Base-by-base conservation (phyloP, 495 filamentous ascomycete genomes). In the Penicillium manginii region DNA sequence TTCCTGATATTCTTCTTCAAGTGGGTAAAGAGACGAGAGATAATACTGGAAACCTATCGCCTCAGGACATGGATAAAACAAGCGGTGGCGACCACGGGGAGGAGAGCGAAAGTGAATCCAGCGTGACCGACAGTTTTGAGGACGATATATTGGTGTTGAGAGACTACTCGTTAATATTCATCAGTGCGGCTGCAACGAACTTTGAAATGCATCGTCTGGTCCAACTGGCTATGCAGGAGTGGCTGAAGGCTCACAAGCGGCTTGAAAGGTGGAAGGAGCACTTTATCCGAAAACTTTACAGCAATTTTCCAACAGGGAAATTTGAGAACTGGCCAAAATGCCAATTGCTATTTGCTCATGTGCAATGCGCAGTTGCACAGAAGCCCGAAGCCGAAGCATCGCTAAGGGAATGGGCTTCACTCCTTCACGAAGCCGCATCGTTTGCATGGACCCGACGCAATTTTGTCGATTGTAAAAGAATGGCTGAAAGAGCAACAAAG, bases 161-260 rank as follows among this genome's bases (percentile, higher is more conserved):
- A 50, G 58, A 64, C 23, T 77, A 69, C 46, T 73, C 67, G 2
- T 52, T 77, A 10, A 68, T 76, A 23, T 62, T 62, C 17, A 49
- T 62, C 9, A 60, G 12, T 18, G 31, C 48, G 11, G 59, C 62
- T 31, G 31, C 21, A 18, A 29, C 29, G 42, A 66, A 46, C 0
- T 82, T 79, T 54, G 67, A 76, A 56, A 84, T 83, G 71, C 74
- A 83, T 65, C 37, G 53, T 48, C 69, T 84, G 1, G 79, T 83
- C 17, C 75, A 83, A 61, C 54, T 81, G 22, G 68, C 73, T 2
- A 79, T 64, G 18, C 61, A 68, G 54, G 68, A 63, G 21, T 83
- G 79, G 81, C 63, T 84, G 10, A 55, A 75, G 50, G 55, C 58
- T 0, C 32, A 75, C 5, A 62, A 57, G 19, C 32, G 79, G 51